Evolutionary conservation across 78 protist genomes (phyloP), one percentile per base, ranked within the genome.

Genomic region (Emiliania huxleyi): DNA sequence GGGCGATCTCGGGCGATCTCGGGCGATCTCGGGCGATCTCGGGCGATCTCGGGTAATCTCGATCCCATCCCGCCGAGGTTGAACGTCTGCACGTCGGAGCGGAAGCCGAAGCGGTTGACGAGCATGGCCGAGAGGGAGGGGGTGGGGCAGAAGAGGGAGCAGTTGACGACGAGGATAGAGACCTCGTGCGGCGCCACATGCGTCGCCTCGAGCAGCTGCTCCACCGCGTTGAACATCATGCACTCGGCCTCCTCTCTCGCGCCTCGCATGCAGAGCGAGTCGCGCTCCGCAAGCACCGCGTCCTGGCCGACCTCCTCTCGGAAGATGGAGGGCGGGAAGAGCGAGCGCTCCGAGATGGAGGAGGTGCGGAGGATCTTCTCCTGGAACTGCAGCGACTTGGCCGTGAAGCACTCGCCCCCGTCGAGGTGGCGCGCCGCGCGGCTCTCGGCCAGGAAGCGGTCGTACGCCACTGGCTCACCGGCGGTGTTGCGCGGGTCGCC

Each of bases 81-180:
- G 93, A 95, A 97, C 71, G 73, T 93, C 33, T 77, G 73, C 38
- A 96, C 40, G 52, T 96, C 93, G 35, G 38, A 49, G 21, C 95
- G 84, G 95, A 97, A 92, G 55, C 92, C 87, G 92, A 92, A 97
- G 29, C 92, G 46, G 92, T 94, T 94, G 91, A 90, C n/a, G 62
- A 96, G 73, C 96, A 96, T 97, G 19, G 98, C 97, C 23, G 95
- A 71, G n/a, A 97, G 69, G 8, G 97, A 96, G 43, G 98, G 98
- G 3, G 98, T 97, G 69, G 98, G 98, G 92, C 87, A 91, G 95
- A 97, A 97, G 35, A 97, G 90, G 21, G 94, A 84, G 91, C 98
- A 97, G 91, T 97, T 97, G 22, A 96, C 97, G 37, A 97, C 95
- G 42, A 71, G 81, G 43, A 71, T 71, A 26, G 8, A 40, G 43